Evolutionary conservation across 139 green algal species (phyloP).

Genomic region (Eudorina sp.): DNA sequence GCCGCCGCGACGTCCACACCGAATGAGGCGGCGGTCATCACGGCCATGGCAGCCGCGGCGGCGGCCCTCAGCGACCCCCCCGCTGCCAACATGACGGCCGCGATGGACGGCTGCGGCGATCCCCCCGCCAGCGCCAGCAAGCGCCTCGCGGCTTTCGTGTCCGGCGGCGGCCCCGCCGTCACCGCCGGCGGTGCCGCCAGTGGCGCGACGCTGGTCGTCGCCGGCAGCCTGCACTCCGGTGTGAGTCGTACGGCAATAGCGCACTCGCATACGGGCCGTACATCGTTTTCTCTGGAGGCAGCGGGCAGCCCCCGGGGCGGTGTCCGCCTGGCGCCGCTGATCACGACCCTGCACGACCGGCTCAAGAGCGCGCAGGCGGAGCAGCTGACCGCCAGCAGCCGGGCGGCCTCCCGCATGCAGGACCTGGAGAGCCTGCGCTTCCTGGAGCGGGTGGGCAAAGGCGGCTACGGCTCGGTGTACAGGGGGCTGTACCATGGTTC

Average conservation of each 20-base stretch:
- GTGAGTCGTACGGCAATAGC: neutral
- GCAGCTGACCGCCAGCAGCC: slow-evolving; percentile 14
- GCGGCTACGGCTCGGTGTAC: slow-evolving; percentile 79
- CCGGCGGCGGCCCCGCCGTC: neutral
- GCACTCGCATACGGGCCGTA: neutral
- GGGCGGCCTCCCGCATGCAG: neutral
- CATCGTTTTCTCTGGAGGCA: slow-evolving; percentile 13
- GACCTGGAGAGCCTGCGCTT: slow-evolving; percentile 27
- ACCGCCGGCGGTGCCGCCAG: neutral
- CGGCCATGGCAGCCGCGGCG: slow-evolving; percentile 1
- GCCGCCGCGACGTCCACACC: neutral
- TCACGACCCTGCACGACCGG: slow-evolving; percentile 37
- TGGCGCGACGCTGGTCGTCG: neutral
- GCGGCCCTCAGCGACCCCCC: neutral
- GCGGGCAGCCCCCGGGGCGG: neutral
- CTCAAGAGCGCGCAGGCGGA: slow-evolving; percentile 37
- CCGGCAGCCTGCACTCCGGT: neutral
- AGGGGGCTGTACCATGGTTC: slow-evolving; percentile 70
- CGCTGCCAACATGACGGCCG: neutral
- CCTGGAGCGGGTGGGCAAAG: slow-evolving; percentile 67
- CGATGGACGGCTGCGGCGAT: neutral
- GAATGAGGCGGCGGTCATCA: neutral
- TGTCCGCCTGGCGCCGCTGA: slow-evolving; percentile 19
- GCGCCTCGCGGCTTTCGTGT: slow-evolving; percentile 19
- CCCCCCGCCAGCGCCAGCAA: neutral